Base-by-base conservation (phyloP, 192 early-diverging fungal species). In the Linnemannia elongata region DNA sequence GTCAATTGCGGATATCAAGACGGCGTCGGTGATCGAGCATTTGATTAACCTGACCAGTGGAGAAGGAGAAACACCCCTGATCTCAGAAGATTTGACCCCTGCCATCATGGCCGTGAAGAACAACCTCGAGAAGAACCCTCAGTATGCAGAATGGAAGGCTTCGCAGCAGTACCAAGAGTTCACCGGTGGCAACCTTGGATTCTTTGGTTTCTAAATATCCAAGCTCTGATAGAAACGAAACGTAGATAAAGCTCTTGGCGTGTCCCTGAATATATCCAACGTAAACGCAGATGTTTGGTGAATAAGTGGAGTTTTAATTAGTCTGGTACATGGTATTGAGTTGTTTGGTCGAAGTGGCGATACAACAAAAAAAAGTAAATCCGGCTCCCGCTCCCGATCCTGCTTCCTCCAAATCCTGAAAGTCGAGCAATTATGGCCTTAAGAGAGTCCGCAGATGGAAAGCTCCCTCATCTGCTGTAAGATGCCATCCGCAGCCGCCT, bases 381-480 rank as follows among this genome's bases (percentile, higher is more conserved):
- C 27, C 60, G 12, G 60, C 0, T 66, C 30, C 60, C 33, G 60
- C 9, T 33, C 60, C 60, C 12, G 60, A 1, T 63, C 60, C 60
- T 66, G 30, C 12, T 33, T 66, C 60, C 27, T 66, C 33, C 2
- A 10, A 10, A 30, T 30, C 27, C 60, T 33, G 18, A 35, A 66
- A 66, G 60, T 10, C 60, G 60, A 27, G 3, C 60, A 66, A 66
- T 18, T 75, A 4, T 6, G 33, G n/a, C 27, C 68, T 83, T 90
- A 93, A 72, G 88, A 87, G 74, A 94, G 92, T n/a, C 93, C 95
- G 88, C 98, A 99, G 78, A 99, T 99, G 57, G 93, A 90, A 49
- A 99, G 88, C 74, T 96, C 96, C 38, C 97, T 91, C 95, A 99
- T 96, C 88, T 97, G 96, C 80, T 91, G 90, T 90, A 99, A 92